phyloP scores from a whole-genome alignment of 495 filamentous ascomycete genomes.

The Astrothelium macrocarpum region DNA sequence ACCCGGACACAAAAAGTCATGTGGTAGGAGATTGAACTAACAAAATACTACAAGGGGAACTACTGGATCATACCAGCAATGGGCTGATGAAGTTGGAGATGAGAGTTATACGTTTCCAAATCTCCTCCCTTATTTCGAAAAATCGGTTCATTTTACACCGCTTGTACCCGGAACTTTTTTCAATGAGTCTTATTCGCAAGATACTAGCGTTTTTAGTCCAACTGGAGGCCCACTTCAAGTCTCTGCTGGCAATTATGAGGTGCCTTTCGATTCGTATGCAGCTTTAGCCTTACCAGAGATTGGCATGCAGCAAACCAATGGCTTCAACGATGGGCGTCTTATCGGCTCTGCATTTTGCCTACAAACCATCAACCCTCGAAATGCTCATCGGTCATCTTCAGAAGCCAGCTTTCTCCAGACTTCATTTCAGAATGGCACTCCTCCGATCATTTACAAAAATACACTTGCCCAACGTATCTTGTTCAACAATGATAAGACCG shows the following conservation, averaged over 20 bases:
- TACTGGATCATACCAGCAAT: conserved; percentile 38
- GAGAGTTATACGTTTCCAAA: conserved; percentile 44
- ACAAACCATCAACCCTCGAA: conserved; percentile 31
- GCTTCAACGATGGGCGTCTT: conserved; percentile 28
- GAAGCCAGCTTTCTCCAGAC: conserved; percentile 35
- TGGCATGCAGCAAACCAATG: conserved; percentile 27
- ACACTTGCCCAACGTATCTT: conserved; percentile 38
- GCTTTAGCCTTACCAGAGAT: conserved; percentile 28
- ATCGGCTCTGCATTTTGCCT: conserved; percentile 27
- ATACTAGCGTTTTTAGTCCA: conserved; percentile 27
- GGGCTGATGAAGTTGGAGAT: conserved; percentile 50
- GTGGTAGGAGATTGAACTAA: background rate
- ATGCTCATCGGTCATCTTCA: conserved; percentile 30
- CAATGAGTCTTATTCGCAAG: conserved; percentile 41
- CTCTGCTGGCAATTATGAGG: conserved; percentile 41
- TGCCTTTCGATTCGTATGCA: conserved; percentile 36
- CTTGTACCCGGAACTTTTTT: conserved; percentile 30
- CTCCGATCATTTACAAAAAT: conserved; percentile 30
- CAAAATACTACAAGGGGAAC: conserved; percentile 24
- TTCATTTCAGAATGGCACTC: conserved; percentile 19
- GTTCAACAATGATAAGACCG: conserved; percentile 37
- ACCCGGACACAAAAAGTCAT: background rate
- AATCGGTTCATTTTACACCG: conserved; percentile 42
- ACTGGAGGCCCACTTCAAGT: conserved; percentile 42
- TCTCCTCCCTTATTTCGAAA: conserved; percentile 46